phyloP scores from a whole-genome alignment of 495 filamentous ascomycete genomes.

The Cercophora scortea region DNA sequence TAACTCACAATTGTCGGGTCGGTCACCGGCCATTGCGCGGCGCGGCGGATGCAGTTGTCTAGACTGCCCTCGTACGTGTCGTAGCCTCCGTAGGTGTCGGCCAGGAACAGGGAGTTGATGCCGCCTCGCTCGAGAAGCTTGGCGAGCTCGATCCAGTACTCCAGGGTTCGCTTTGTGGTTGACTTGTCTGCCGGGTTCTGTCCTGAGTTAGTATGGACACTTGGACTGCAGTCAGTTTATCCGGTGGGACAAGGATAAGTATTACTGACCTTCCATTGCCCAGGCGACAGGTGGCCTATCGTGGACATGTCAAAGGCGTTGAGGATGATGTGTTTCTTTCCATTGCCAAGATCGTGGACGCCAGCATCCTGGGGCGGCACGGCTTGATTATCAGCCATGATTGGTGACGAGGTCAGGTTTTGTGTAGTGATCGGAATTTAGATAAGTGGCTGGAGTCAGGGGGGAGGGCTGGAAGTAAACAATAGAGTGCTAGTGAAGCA shows the following conservation, averaged over 20 bases:
- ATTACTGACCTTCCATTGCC: slow-evolving; percentile 39
- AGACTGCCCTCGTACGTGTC: slow-evolving; percentile 50
- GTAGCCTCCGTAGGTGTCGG: slow-evolving; percentile 51
- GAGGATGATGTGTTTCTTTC: slow-evolving; percentile 34
- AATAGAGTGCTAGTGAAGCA: too few relatives aligned
- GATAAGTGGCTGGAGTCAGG: too few relatives aligned
- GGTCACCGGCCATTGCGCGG: slow-evolving; percentile 52
- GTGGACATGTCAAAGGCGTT: slow-evolving; percentile 43
- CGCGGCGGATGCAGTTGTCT: slow-evolving; percentile 36
- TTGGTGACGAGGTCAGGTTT: too few relatives aligned
- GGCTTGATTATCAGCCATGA: background rate
- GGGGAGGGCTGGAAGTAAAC: too few relatives aligned
- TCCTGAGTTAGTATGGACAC: slow-evolving; percentile 2
- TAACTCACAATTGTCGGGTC: slow-evolving; percentile 42
- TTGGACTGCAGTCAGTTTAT: too few relatives aligned
- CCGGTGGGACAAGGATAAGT: background rate
- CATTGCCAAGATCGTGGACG: slow-evolving; percentile 4
- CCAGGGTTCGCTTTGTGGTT: slow-evolving; percentile 45
- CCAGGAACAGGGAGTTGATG: slow-evolving; percentile 54
- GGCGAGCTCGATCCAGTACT: slow-evolving; percentile 54
- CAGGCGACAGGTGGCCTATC: slow-evolving; percentile 34
- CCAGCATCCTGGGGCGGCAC: background rate
- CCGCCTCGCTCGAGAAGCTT: slow-evolving; percentile 51
- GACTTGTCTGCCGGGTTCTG: slow-evolving; percentile 50
- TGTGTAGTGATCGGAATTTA: too few relatives aligned